Percentiles rank a stretch among this genome's conserved stretches.
phyloP scores from a whole-genome alignment of 2,329 filamentous ascomycete genomes.

The Fulvia fulva region DNA sequence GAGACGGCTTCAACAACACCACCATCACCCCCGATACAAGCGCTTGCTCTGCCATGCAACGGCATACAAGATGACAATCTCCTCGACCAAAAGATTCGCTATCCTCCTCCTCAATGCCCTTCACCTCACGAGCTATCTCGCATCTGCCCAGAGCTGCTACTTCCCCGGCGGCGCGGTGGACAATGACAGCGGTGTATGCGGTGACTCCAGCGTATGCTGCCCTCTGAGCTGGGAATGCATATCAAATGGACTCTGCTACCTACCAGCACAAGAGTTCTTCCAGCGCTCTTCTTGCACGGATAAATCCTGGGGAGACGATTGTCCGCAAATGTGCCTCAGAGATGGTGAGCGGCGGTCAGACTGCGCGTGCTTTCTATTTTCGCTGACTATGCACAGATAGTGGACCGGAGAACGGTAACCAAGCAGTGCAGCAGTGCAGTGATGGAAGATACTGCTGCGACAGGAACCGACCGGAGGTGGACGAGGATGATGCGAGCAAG shows the following conservation, averaged over 20 bases:
- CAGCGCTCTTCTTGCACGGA: slow-evolving; percentile 36
- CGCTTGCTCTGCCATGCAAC: neutral
- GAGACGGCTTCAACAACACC: neutral
- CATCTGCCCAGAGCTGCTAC: slow-evolving; percentile 32
- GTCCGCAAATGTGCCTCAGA: slow-evolving; percentile 30
- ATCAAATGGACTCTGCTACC: slow-evolving; percentile 33
- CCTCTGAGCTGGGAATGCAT: slow-evolving; percentile 34
- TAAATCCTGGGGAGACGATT: slow-evolving; percentile 28
- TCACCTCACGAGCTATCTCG: neutral
- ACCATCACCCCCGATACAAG: neutral
- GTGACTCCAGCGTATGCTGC: slow-evolving; percentile 30
- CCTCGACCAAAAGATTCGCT: neutral
- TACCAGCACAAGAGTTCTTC: slow-evolving; percentile 20
- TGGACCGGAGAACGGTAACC: slow-evolving; percentile 24
- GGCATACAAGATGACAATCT: neutral
- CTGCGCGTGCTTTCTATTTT: neutral
- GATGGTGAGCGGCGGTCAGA: slow-evolving; percentile 12
- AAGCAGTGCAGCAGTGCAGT: slow-evolving; percentile 30
- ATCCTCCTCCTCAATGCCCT: neutral
- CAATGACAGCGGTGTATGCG: slow-evolving; percentile 19
- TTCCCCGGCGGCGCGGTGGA: slow-evolving; percentile 34
- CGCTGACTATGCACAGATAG: neutral
- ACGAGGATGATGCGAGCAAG: neutral
- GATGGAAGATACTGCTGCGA: slow-evolving; percentile 34
- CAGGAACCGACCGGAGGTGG: slow-evolving; percentile 10